Base-by-base conservation (phyloP, 441 rosid species). In the Adansonia rubrostipa region DNA sequence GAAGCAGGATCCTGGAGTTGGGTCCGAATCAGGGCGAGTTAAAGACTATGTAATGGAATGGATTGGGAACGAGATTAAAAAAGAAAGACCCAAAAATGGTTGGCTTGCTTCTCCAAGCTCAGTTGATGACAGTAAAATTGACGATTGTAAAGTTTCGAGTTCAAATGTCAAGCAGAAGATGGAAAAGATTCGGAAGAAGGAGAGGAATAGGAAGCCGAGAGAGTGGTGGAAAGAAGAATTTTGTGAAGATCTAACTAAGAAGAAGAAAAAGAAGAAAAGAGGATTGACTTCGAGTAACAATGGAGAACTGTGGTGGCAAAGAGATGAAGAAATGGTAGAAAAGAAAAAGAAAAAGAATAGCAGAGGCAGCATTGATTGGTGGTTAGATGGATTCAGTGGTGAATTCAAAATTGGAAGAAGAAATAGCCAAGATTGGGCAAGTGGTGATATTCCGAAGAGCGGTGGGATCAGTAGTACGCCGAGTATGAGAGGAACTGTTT, bases 171-270 rank as follows among this genome's bases (percentile, higher is more conserved):
- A 86, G 84, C 75, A 84, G 62, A 89, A 85, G 80, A 89, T 87
- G 86, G 84, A 83, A 56, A 81, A 74, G 22, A 54, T 82, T 71
- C 50, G 82, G 58, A 88, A 80, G 84, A 86, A 85, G 79, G 86
- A 80, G 69, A 88, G 88, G 84, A 88, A 80, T 45, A 82, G 94
- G 74, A 92, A 87, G 87, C 97, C 98, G 4, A 88, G 89, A 78
- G 97, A 95, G 36, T 95, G 98, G 98, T 94, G 98, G 98, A 94
- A 91, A 79, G 98, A 94, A 73, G 98, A 94, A 86, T 94, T 91
- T 76, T 94, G 97, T 2, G 95, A 94, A 15, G 98, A 94, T 83
- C 83, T 94, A 4, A 81, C 93, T 5, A 86, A 88, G 79, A 93
- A 93, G 84, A 89, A 88, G 86, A 90, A 88, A 73, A 86, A 86